Conservation (phyloP, 169 alveolate genomes). For the Plasmodium billcollinsi region DNA sequence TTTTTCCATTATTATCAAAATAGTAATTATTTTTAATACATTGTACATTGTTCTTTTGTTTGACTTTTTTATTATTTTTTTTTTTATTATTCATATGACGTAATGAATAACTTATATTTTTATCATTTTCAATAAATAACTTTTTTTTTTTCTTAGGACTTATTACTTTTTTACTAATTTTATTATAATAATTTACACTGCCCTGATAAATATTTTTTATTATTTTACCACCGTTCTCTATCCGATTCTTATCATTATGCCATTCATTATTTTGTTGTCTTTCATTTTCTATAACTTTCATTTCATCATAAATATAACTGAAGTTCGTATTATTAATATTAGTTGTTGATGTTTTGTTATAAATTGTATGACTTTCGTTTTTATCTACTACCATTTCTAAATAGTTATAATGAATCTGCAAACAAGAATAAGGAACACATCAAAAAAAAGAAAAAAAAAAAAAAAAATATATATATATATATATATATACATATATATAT, state of each 20-base stretch:
- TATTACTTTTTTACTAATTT: slow-evolving; percentile 7
- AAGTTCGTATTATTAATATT: slow-evolving; percentile 6
- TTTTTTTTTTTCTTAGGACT: slow-evolving; percentile 25
- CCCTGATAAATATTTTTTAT: slow-evolving; percentile 17
- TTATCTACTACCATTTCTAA: slow-evolving; percentile 21
- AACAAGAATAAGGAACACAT: background rate
- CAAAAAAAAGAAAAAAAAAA: background rate
- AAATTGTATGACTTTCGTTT: slow-evolving; percentile 19
- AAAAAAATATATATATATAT: background rate
- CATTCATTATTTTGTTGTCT: slow-evolving; percentile 22
- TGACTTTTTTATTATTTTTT: background rate
- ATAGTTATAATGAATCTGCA: slow-evolving; percentile 4
- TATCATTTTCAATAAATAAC: slow-evolving; percentile 15
- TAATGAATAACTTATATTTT: slow-evolving; percentile 16
- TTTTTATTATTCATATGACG: slow-evolving; percentile 22
- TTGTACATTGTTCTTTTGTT: background rate
- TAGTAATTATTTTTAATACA: slow-evolving; percentile 3
- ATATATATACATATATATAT: background rate
- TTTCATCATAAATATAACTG: slow-evolving; percentile 33
- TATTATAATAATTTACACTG: slow-evolving; percentile 14
- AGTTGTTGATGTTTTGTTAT: slow-evolving; percentile 1
- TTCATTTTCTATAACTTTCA: slow-evolving; percentile 22
- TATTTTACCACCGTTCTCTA: slow-evolving; percentile 3
- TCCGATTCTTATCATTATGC: slow-evolving; percentile 18
- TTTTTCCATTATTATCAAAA: slow-evolving; percentile 9